Percentiles rank a stretch among this genome's conserved stretches.
These are phyloP conservation scores for Pilatotrama ljubarskyi DNA, from an alignment of 768 basidiomycete species.

Conservation along the genomic window DNA sequence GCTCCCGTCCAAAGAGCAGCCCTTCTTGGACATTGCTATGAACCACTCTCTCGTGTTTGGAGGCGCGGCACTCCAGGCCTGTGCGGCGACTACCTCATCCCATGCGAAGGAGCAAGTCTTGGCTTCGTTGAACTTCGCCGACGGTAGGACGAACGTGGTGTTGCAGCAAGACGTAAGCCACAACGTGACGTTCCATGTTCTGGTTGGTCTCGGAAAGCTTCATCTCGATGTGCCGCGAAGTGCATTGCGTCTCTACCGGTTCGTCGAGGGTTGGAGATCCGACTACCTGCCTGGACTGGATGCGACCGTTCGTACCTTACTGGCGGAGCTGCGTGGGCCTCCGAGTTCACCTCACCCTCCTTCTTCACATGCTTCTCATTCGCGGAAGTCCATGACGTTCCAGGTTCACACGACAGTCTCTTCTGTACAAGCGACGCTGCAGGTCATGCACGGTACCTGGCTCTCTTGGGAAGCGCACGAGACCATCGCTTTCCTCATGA, in stretches of 20 bases:
- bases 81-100: slow-evolving; percentile 50
- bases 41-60: slow-evolving; percentile 51
- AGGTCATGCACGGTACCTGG: slow-evolving; percentile 90
- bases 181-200: slow-evolving; percentile 42
- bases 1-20: slow-evolving; percentile 15
- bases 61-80: slow-evolving; percentile 58
- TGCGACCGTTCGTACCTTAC: slow-evolving; percentile 59
- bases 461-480: slow-evolving; percentile 69
- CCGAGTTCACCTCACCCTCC: slow-evolving; percentile 36
- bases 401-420: slow-evolving; percentile 55
- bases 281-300: slow-evolving; percentile 79
- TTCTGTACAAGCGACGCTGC: slow-evolving; percentile 61
- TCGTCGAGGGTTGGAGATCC: slow-evolving; percentile 79
- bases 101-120: slow-evolving; percentile 41
- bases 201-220: slow-evolving; percentile 46
- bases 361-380: slow-evolving; percentile 1
- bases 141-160: slow-evolving; percentile 47
- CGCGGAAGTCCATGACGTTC: slow-evolving; percentile 30
- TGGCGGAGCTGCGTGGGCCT: slow-evolving; percentile 59
- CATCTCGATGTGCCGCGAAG: slow-evolving; percentile 74
- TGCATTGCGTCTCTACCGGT: slow-evolving; percentile 74
- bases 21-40: slow-evolving; percentile 39
- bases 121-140: slow-evolving; percentile 55
- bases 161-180: slow-evolving; percentile 47
- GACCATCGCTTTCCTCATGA: slow-evolving; percentile 43